These are phyloP conservation scores for Aspergillus bertholletiae DNA, from an alignment of 495 filamentous ascomycete genomes.

Conservation along the genomic window DNA sequence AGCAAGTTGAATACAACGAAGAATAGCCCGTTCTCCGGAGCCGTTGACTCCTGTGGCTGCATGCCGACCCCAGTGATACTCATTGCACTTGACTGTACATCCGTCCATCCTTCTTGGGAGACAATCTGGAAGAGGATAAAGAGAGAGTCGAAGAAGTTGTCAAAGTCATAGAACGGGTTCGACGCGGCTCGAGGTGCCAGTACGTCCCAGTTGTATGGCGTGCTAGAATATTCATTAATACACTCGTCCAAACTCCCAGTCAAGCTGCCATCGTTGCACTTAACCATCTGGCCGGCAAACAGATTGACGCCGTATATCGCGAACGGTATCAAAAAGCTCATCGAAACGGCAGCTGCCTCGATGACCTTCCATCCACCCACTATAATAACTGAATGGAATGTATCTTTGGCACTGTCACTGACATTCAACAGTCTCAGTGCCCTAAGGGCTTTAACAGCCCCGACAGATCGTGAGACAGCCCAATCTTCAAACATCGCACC, in stretches of 20 bases:
- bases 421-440: conserved; percentile 90
- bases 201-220: conserved; percentile 78
- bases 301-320: conserved; percentile 93
- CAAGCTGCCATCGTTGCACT: conserved; percentile 70
- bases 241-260: conserved; percentile 61
- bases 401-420: conserved; percentile 91
- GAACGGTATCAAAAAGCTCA: conserved; percentile 93
- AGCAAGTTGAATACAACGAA: conserved; percentile 96
- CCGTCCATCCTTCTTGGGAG: conserved; percentile 95
- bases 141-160: conserved; percentile 85
- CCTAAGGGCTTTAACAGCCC: conserved; percentile 97
- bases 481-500: conserved; percentile 76
- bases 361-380: conserved; percentile 90
- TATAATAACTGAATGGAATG: conserved; percentile 94
- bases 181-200: conserved; percentile 73
- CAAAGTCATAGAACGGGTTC: conserved; percentile 89
- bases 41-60: conserved; percentile 64
- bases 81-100: conserved; percentile 81
- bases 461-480: conserved; percentile 80
- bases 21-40: conserved; percentile 86
- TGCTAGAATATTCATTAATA: conserved; percentile 73
- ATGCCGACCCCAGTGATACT: conserved; percentile 70
- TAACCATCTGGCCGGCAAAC: conserved; percentile 76
- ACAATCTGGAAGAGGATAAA: conserved; percentile 99
- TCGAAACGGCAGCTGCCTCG: conserved; percentile 82